Evolutionary conservation across 352 stramenopile species (phyloP).

Genomic region (Phytopythium kandeliae): DNA sequence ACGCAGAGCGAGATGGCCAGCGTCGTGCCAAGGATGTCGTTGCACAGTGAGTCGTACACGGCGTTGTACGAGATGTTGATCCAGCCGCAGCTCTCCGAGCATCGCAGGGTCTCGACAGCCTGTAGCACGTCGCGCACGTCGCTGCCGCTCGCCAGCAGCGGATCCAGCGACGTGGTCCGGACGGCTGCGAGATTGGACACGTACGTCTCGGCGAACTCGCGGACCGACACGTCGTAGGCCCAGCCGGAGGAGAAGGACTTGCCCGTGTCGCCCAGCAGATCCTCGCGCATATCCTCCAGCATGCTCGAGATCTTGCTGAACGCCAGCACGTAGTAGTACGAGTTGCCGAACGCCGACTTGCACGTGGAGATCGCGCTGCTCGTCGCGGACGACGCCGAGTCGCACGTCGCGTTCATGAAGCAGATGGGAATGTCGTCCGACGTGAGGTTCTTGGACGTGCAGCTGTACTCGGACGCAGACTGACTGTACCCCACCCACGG

Average conservation of each 20-base stretch:
- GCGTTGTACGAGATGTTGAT: slow-evolving; percentile 80
- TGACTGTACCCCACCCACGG: slow-evolving; percentile 53
- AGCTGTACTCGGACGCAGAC: slow-evolving; percentile 13
- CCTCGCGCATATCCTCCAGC: slow-evolving; percentile 70
- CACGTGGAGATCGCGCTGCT: slow-evolving; percentile 29
- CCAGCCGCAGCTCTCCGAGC: slow-evolving; percentile 74
- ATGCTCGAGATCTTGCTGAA: slow-evolving; percentile 49
- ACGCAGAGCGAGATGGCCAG: slow-evolving; percentile 74
- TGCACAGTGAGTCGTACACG: slow-evolving; percentile 66
- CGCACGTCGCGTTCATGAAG: slow-evolving; percentile 63
- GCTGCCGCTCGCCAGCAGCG: slow-evolving; percentile 28
- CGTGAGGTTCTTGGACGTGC: slow-evolving; percentile 21
- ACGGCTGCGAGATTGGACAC: slow-evolving; percentile 39
- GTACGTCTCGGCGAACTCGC: slow-evolving; percentile 56
- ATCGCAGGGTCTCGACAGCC: slow-evolving; percentile 55
- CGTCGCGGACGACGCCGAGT: background rate
- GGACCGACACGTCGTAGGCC: slow-evolving; percentile 62
- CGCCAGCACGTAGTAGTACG: slow-evolving; percentile 58
- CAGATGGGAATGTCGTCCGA: slow-evolving; percentile 39
- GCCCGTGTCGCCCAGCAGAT: slow-evolving; percentile 59
- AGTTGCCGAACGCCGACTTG: slow-evolving; percentile 36
- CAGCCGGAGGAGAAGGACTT: slow-evolving; percentile 51
- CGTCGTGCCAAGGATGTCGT: slow-evolving; percentile 69
- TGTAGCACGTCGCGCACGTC: slow-evolving; percentile 47
- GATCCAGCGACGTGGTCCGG: slow-evolving; percentile 36